Conservation (phyloP, 495 filamentous ascomycete genomes). For the Viridothelium virens region DNA sequence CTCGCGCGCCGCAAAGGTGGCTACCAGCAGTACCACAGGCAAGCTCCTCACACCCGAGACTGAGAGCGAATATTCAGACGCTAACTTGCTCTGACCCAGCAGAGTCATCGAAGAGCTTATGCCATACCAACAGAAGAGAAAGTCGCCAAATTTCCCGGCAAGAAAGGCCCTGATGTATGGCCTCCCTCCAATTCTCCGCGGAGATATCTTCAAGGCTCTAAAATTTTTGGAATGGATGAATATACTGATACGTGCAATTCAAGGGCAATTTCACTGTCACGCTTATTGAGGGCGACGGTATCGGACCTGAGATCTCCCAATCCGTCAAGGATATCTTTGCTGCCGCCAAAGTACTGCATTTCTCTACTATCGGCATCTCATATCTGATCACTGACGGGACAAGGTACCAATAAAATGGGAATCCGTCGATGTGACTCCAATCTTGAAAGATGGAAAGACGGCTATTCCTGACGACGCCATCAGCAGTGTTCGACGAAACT, state of each 20-base stretch:
- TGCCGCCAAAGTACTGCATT: conserved; percentile 68
- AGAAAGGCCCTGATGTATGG: conserved; percentile 79
- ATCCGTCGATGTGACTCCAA: conserved; percentile 88
- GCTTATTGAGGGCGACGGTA: conserved; percentile 97
- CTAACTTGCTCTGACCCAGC: not conserved
- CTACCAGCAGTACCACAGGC: conserved; percentile 48
- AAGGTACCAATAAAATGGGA: conserved; percentile 95
- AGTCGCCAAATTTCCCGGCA: conserved; percentile 87
- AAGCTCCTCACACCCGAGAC: conserved; percentile 24
- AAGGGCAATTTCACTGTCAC: conserved; percentile 93
- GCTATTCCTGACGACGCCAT: conserved; percentile 87
- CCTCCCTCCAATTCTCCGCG: conserved; percentile 5
- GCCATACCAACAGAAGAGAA: conserved; percentile 53
- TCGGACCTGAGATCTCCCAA: conserved; percentile 85
- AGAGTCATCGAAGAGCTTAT: conserved; percentile 38
- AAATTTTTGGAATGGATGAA: conserved; percentile 25
- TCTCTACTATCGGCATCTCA: not conserved
- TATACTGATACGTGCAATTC: conserved; percentile 9
- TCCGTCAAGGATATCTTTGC: conserved; percentile 96
- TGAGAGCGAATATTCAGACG: not conserved
- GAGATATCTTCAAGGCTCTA: conserved; percentile 24
- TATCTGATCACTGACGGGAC: not conserved
- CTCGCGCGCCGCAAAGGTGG: conserved; percentile 43
- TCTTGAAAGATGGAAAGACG: conserved; percentile 85
- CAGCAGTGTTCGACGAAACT: conserved; percentile 81